These are phyloP conservation scores for Trichoderma hamatum DNA, from an alignment of 2,329 filamentous ascomycete genomes.

Conservation along the genomic window DNA sequence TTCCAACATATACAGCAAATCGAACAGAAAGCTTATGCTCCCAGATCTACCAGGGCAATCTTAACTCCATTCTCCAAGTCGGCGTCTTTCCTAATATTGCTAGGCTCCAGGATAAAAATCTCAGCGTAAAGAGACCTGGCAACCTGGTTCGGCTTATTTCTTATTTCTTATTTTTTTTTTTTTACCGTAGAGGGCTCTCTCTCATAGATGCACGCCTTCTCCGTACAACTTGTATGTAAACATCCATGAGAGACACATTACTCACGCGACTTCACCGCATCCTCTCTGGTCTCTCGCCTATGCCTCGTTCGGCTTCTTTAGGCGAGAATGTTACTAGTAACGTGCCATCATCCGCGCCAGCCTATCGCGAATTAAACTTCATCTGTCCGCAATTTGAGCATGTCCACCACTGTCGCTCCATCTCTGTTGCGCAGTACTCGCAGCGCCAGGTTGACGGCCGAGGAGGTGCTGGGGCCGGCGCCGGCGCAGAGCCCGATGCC, in stretches of 20 bases:
- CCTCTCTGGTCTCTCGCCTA: background rate
- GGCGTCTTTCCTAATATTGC: slow-evolving; percentile 36
- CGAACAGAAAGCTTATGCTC: slow-evolving; percentile 1
- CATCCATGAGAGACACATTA: background rate
- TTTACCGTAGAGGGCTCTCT: too few relatives aligned
- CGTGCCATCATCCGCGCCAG: slow-evolving; percentile 2
- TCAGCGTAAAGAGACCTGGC: background rate
- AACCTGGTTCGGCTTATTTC: too few relatives aligned
- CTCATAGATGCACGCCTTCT: too few relatives aligned
- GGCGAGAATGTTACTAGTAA: background rate
- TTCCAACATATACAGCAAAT: slow-evolving; percentile 17
- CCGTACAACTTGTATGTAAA: background rate
- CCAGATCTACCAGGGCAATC: slow-evolving; percentile 34
- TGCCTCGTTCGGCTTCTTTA: slow-evolving; percentile 10
- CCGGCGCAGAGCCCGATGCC: slow-evolving; percentile 8
- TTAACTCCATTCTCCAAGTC: slow-evolving; percentile 38
- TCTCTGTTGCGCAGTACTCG: slow-evolving; percentile 53
- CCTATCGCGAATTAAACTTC: slow-evolving; percentile 51
- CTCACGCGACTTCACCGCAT: slow-evolving; percentile 18
- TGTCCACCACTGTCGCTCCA: slow-evolving; percentile 61
- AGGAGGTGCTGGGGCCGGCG: slow-evolving; percentile 24
- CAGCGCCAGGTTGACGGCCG: slow-evolving; percentile 53
- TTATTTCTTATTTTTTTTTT: too few relatives aligned
- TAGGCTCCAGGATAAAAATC: slow-evolving; percentile 4
- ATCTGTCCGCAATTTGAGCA: slow-evolving; percentile 58